A percentile compares a stretch with the other conserved stretches of the same genome.
Evolutionary conservation across 768 basidiomycete species (phyloP).

Genomic region (Steccherinum ochraceum): DNA sequence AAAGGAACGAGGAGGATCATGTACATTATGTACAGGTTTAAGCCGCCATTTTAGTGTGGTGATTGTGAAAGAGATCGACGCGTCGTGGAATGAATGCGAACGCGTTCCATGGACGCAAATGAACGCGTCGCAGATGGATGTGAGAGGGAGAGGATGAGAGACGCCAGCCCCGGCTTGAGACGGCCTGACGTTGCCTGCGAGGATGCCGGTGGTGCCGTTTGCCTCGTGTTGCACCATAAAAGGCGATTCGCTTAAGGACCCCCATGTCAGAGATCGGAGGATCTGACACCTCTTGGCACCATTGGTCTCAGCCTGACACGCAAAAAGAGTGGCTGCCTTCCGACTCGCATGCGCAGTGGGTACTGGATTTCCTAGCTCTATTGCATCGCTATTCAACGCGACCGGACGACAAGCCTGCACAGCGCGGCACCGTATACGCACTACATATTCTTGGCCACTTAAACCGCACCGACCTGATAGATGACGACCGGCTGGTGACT

Average conservation of each 20-base stretch:
- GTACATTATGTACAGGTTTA: not conserved
- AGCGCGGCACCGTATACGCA: too few species aligned
- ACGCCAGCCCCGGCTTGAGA: not conserved
- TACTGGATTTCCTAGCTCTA: too few species aligned
- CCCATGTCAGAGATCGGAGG: not conserved
- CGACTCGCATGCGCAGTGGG: too few species aligned
- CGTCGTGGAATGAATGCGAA: too few species aligned
- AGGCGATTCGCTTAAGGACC: not conserved
- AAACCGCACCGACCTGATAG: too few species aligned
- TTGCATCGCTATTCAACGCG: too few species aligned
- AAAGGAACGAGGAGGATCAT: not conserved
- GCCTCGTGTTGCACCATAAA: not conserved
- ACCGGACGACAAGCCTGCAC: too few species aligned
- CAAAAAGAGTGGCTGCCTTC: too few species aligned
- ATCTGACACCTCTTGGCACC: not conserved
- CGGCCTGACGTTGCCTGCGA: not conserved
- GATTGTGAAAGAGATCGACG: not conserved
- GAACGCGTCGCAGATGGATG: not conserved
- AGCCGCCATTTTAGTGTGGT: not conserved
- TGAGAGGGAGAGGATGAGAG: not conserved
- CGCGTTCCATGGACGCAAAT: too few species aligned
- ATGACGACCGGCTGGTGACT: too few species aligned
- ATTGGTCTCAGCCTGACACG: too few species aligned
- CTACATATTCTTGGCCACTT: too few species aligned
- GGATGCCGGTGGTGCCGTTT: not conserved